These are phyloP conservation scores for Diospyros kaki DNA, from an alignment of 148 eudicot species.

Conservation along the genomic window DNA sequence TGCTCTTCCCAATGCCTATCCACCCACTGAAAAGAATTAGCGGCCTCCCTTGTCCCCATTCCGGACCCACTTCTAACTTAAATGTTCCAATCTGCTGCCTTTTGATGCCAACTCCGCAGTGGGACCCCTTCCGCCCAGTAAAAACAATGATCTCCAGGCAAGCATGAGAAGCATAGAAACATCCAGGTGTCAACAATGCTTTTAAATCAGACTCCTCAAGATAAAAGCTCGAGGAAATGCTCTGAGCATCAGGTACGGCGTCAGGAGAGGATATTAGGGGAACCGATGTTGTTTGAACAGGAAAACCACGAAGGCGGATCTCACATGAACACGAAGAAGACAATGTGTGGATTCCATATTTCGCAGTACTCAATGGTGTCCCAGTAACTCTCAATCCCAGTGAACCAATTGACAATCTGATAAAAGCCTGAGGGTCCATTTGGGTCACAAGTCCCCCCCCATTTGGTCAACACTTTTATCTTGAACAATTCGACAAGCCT, in stretches of 20 bases:
- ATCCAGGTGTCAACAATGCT: conserved; percentile 41
- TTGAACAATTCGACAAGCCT: conserved; percentile 7
- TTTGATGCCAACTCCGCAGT: conserved; percentile 45
- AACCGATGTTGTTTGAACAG: conserved; percentile 43
- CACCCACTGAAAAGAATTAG: conserved; percentile 50
- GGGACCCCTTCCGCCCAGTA: conserved; percentile 37
- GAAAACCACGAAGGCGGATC: conserved; percentile 59
- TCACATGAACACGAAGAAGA: conserved; percentile 48
- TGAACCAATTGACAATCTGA: conserved; percentile 44
- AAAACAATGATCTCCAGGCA: conserved; percentile 48
- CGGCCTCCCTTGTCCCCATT: conserved; percentile 52
- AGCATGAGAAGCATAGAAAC: conserved; percentile 39
- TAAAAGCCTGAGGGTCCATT: conserved; percentile 65
- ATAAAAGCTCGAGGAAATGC: conserved; percentile 46
- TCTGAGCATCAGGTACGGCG: conserved; percentile 29
- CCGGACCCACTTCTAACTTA: conserved; percentile 45
- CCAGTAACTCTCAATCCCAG: conserved; percentile 41
- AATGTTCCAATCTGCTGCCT: conserved; percentile 53
- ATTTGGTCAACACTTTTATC: conserved; percentile 23
- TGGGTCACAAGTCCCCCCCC: conserved; percentile 31
- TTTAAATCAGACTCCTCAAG: conserved; percentile 50
- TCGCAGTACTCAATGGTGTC: conserved; percentile 17
- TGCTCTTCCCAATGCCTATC: conserved; percentile 52
- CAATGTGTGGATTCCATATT: conserved; percentile 23
- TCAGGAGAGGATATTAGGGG: conserved; percentile 49